These are phyloP conservation scores for Poterioochromonas sp. DNA, from an alignment of 352 stramenopile genomes.

Conservation along the genomic window DNA sequence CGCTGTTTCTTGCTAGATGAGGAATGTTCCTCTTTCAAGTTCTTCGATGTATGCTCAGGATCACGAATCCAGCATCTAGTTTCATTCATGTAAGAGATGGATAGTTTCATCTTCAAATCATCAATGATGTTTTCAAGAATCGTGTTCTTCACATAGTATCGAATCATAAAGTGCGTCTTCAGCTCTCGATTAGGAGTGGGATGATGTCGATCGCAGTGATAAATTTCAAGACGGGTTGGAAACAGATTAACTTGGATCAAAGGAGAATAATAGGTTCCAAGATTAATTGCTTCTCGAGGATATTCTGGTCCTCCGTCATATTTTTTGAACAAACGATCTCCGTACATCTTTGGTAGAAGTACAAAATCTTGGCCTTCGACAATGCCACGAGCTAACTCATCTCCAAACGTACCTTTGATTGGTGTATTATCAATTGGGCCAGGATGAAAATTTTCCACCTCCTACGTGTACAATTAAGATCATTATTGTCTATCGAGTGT, in stretches of 20 bases:
- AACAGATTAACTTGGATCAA: background rate
- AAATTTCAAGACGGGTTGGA: conserved; percentile 1
- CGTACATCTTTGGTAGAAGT: background rate
- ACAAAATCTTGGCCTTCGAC: conserved; percentile 4
- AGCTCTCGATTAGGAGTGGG: background rate
- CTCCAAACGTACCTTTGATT: background rate
- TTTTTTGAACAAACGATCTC: background rate
- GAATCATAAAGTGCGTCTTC: background rate
- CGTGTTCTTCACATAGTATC: background rate
- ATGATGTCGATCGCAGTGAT: background rate
- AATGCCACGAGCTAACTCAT: background rate
- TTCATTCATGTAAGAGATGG: background rate
- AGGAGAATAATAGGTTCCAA: background rate
- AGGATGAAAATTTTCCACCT: conserved; percentile 1
- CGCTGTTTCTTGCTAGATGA: too few species aligned
- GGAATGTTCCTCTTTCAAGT: too few species aligned
- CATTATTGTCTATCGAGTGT: too few species aligned
- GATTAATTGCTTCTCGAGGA: background rate
- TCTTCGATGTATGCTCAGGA: background rate
- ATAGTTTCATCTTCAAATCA: background rate
- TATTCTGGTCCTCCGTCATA: conserved; percentile 6
- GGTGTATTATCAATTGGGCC: conserved; percentile 11
- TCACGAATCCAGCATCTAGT: background rate
- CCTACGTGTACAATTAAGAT: too few species aligned
- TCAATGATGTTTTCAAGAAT: background rate